Percentiles rank a stretch among this genome's conserved stretches.
phyloP scores from a whole-genome alignment of 1,284 basidiomycete species.

The Ceratobasidium sp. region DNA sequence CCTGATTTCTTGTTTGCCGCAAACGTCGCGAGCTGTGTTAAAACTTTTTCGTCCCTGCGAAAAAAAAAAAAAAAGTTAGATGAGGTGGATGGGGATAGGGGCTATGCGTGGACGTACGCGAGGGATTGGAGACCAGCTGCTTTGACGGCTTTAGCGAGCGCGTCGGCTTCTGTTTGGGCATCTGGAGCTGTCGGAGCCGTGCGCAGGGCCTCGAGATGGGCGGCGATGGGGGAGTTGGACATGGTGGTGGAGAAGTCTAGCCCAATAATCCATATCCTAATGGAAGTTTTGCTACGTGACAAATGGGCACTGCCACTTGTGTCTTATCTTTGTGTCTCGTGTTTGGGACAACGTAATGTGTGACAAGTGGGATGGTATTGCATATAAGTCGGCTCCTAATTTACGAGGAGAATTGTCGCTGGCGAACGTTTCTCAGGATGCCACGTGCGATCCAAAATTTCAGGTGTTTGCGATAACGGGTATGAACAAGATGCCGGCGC shows the following conservation, averaged over 20 bases:
- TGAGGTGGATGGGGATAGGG: constrained; percentile 40
- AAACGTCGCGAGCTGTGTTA: constrained; percentile 75
- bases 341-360: too few relatives aligned
- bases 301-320: neutral
- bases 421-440: neutral
- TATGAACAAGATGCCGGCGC: too few relatives aligned
- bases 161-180: constrained; percentile 82
- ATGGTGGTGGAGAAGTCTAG: constrained; percentile 24
- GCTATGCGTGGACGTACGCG: constrained; percentile 59
- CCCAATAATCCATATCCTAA: constrained; percentile 9
- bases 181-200: constrained; percentile 81
- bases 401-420: neutral
- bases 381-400: too few relatives aligned
- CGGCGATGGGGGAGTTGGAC: constrained; percentile 27
- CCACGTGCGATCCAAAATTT: neutral
- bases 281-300: constrained; percentile 29
- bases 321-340: too few relatives aligned
- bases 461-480: too few relatives aligned
- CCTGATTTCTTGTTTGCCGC: constrained; percentile 90
- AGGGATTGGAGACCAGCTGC: constrained; percentile 72
- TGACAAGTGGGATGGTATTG: too few relatives aligned
- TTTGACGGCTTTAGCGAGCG: constrained; percentile 73
- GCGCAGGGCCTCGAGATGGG: constrained; percentile 66
- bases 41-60: constrained; percentile 68
- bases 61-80: constrained; percentile 26